Evolutionary conservation across 106 monocot genomes (phyloP).

Genomic region (Acanthochlamys bracteata): DNA sequence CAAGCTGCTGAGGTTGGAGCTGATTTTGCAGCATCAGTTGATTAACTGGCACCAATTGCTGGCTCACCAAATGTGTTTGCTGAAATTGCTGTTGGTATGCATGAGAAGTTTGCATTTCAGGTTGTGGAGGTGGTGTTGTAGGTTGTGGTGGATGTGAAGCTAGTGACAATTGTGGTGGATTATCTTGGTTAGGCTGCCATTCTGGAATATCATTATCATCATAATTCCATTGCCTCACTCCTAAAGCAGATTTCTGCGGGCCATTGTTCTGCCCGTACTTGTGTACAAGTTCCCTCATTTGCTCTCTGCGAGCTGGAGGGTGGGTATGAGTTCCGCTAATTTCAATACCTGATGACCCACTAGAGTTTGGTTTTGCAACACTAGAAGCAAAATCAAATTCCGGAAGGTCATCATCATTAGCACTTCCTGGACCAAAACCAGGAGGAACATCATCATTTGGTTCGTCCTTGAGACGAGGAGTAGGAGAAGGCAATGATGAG

Average conservation of each 20-base stretch:
- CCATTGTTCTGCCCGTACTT: conserved; percentile 51
- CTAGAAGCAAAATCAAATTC: conserved; percentile 59
- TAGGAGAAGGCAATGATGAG: not conserved
- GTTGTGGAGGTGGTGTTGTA: conserved; percentile 3
- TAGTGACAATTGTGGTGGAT: not conserved
- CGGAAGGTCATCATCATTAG: conserved; percentile 75
- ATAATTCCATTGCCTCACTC: conserved; percentile 29
- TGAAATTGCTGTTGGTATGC: conserved; percentile 13
- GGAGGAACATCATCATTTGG: conserved; percentile 64
- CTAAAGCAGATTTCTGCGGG: conserved; percentile 2
- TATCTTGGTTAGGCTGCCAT: conserved; percentile 40
- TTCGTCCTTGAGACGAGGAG: conserved; percentile 13
- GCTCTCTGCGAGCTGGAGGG: conserved; percentile 29
- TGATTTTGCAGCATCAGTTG: not conserved
- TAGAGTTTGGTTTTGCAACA: conserved; percentile 1
- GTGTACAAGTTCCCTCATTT: conserved; percentile 59
- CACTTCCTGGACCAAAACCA: conserved; percentile 60
- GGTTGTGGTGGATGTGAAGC: conserved; percentile 13
- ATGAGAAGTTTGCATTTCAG: conserved; percentile 5
- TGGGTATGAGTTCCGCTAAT: not conserved
- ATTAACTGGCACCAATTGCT: conserved; percentile 8
- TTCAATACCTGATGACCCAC: not conserved
- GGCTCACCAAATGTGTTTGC: conserved; percentile 5
- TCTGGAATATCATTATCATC: conserved; percentile 65
- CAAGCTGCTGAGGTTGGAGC: conserved; percentile 5